These are phyloP conservation scores for Calonectria montana DNA, from an alignment of 2,329 filamentous ascomycete genomes.

Conservation along the genomic window DNA sequence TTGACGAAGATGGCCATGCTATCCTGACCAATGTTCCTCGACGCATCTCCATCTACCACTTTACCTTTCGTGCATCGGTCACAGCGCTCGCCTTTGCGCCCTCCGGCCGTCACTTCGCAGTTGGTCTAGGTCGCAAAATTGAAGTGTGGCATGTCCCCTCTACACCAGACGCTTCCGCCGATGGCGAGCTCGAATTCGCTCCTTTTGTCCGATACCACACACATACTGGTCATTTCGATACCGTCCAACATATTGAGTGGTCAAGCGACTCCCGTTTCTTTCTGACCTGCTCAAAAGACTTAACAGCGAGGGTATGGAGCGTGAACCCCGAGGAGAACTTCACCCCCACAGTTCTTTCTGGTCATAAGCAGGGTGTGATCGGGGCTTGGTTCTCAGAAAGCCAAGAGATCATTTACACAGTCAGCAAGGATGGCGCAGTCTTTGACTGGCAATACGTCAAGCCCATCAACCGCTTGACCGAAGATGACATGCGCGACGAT, in stretches of 20 bases:
- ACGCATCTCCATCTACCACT: conserved; percentile 89
- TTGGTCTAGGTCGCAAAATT: conserved; percentile 85
- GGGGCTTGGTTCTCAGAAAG: conserved; percentile 97
- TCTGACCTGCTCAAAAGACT: conserved; percentile 88
- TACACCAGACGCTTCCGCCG: conserved; percentile 81
- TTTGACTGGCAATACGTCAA: conserved; percentile 91
- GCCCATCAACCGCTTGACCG: conserved; percentile 64
- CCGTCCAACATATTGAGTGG: conserved; percentile 89
- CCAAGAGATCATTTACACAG: conserved; percentile 95
- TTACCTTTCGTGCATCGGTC: conserved; percentile 89
- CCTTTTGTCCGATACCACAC: conserved; percentile 91
- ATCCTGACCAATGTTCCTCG: conserved; percentile 92
- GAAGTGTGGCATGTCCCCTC: conserved; percentile 98
- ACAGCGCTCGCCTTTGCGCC: conserved; percentile 91
- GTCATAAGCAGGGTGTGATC: conserved; percentile 89
- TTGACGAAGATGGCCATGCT: conserved; percentile 94
- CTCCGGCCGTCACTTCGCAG: conserved; percentile 90
- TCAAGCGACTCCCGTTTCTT: conserved; percentile 97
- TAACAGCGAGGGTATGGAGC: conserved; percentile 96
- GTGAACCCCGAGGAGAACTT: conserved; percentile 88
- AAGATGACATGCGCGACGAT: conserved; percentile 70
- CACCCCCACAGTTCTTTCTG: conserved; percentile 87
- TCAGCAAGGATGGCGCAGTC: conserved; percentile 96
- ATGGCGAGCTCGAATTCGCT: conserved; percentile 91
- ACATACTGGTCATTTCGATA: conserved; percentile 90